These are phyloP conservation scores for Aegilops bicornis DNA, from an alignment of 176 grass and related monocot genomes.

Conservation along the genomic window DNA sequence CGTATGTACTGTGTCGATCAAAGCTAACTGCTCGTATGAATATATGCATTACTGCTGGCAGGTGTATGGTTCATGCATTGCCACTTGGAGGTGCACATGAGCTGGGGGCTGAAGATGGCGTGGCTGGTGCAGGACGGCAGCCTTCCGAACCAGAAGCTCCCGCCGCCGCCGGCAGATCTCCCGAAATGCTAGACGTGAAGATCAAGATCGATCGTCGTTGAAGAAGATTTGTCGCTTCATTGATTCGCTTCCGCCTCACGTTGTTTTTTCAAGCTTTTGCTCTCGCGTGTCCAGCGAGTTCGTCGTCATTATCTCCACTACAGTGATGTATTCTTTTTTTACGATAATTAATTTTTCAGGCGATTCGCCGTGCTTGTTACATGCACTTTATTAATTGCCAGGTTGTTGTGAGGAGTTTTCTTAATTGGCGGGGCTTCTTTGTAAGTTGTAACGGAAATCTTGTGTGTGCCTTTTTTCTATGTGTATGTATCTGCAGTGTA, in stretches of 20 bases:
- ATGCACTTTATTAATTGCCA: neutral
- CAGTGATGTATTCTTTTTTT: neutral
- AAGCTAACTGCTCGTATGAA: neutral
- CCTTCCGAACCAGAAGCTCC: conserved; percentile 55
- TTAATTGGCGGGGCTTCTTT: neutral
- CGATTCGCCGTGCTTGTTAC: conserved; percentile 11
- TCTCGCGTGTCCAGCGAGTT: neutral
- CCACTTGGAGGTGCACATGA: conserved; percentile 81
- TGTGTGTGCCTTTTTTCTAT: neutral
- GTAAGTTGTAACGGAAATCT: conserved; percentile 29
- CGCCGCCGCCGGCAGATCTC: conserved; percentile 65
- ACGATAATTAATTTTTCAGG: conserved; percentile 6
- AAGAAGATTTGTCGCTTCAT: neutral
- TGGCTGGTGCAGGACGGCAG: conserved; percentile 72
- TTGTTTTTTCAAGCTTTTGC: neutral
- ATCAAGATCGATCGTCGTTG: neutral
- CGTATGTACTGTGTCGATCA: too few species aligned
- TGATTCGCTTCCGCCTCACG: neutral
- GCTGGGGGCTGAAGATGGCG: conserved; percentile 87
- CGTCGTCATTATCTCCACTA: neutral
- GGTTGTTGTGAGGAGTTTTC: neutral
- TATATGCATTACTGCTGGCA: conserved; percentile 9
- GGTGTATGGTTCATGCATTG: conserved; percentile 97
- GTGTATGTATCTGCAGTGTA: neutral
- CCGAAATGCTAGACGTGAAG: conserved; percentile 50